Base-by-base conservation (phyloP, 2,329 filamentous ascomycete genomes). In the Ophiognomonia clavigignenti-juglandacearum region DNA sequence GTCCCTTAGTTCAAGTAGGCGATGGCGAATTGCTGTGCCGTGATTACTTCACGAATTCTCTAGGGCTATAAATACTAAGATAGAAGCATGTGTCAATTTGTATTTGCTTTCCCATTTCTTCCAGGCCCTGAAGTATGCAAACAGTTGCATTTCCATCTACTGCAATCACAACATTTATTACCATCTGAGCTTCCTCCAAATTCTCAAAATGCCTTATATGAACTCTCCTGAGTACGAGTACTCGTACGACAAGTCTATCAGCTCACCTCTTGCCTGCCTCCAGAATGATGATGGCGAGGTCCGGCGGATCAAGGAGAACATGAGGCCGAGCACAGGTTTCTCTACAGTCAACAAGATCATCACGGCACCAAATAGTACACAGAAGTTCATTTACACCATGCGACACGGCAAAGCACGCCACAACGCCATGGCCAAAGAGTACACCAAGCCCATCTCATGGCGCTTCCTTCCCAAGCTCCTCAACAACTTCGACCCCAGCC, bases 321-420 rank as follows among this genome's bases (percentile, higher is more conserved):
- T 45, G 18, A 23, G 14, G 26, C 42, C 42, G 6, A 24, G n/a
- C 14, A 16, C 31, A 3, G 45, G 24, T 6, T 42, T 47, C 24
- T 14, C 32, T 18, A 13, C 22, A 14, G 39, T 42, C 39, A 32
- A 32, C 39, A 16, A 39, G 1, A 22, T 9, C 18, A 32, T 20
- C 26, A 22, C 36, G 19, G 14, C 27, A 7, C 13, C 34, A 31
- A 29, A 20, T 3, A 41, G 14, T 4, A 42, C 36, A 11, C 14
- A 37, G 9, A 43, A 42, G 16, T 39, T 45, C n/a, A 39, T 51
- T 10, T 51, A 51, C 23, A 42, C 45, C 7, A 8, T 51, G 14
- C 45, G 49, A 18, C 49, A 51, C 29, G 49, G 45, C 8, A 32
- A 43, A 11, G 47, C 49, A 11, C 36, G 26, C 7, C 45, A 51